These are phyloP conservation scores for Cytospora mali DNA, from an alignment of 2,329 filamentous ascomycete genomes.

Conservation along the genomic window DNA sequence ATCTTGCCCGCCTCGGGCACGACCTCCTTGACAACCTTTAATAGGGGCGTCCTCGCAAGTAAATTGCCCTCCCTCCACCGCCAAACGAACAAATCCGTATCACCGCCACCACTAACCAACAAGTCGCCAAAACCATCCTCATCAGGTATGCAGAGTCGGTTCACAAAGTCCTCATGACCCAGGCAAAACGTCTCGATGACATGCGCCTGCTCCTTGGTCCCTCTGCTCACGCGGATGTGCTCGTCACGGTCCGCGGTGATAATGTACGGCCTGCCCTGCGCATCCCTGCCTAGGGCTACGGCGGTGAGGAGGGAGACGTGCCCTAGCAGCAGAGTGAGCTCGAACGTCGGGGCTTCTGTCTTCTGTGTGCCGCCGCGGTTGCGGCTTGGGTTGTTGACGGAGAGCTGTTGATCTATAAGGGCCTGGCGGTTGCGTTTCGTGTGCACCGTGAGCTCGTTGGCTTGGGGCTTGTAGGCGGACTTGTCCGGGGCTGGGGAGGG, in stretches of 20 bases:
- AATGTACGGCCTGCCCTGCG: constrained; percentile 49
- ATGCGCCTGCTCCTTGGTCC: constrained; percentile 73
- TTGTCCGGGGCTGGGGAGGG: constrained; percentile 30
- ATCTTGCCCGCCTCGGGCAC: constrained; percentile 43
- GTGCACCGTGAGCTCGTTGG: constrained; percentile 64
- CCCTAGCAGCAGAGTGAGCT: constrained; percentile 78
- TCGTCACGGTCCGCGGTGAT: constrained; percentile 61
- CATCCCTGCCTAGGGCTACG: constrained; percentile 57
- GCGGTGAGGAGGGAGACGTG: constrained; percentile 95
- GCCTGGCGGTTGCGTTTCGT: constrained; percentile 64
- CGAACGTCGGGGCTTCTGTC: constrained; percentile 58
- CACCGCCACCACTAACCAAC: constrained; percentile 85
- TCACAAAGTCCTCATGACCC: constrained; percentile 85
- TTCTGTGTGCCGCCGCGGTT: constrained; percentile 30
- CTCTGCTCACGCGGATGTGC: constrained; percentile 86
- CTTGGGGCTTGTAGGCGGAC: constrained; percentile 49
- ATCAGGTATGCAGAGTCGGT: constrained; percentile 67
- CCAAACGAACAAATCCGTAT: constrained; percentile 79
- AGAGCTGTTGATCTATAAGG: constrained; percentile 60
- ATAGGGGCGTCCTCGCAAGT: constrained; percentile 57
- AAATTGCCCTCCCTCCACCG: constrained; percentile 68
- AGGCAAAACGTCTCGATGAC: constrained; percentile 89
- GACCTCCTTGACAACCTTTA: constrained; percentile 45
- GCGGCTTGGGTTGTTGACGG: constrained; percentile 38
- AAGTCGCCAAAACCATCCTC: constrained; percentile 48